Evolutionary conservation across 352 stramenopile genomes (phyloP).

Genomic region (Pythium dissotocum): DNA sequence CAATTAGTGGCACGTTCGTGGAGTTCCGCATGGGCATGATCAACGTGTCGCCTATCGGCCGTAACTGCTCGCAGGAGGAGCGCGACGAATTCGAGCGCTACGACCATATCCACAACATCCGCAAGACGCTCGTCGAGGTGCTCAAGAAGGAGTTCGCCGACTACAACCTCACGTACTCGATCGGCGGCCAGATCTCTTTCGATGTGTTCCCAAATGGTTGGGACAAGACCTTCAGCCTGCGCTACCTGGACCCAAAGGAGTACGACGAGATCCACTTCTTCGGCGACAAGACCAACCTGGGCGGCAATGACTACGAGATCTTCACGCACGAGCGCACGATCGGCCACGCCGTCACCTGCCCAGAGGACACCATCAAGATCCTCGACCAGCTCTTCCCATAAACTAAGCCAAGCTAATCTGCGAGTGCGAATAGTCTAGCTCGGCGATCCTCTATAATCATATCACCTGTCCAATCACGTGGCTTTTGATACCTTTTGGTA

Average conservation of each 20-base stretch:
- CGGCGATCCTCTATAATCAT: no score
- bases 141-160: constrained; percentile 95
- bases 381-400: constrained; percentile 96
- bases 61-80: constrained; percentile 98
- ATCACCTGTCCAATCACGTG: no score
- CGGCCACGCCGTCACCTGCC: constrained; percentile 95
- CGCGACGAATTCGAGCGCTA: constrained; percentile 98
- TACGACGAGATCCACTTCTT: constrained; percentile 99
- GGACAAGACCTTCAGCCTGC: constrained; percentile 99
- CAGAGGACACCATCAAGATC: constrained; percentile 96
- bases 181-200: constrained; percentile 99
- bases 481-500: no score
- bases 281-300: constrained; percentile 98
- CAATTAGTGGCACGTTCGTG: constrained; percentile 94
- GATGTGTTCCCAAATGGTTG: constrained; percentile 97
- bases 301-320: constrained; percentile 99
- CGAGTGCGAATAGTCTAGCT: constrained; percentile 7
- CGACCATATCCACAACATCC: constrained; percentile 93
- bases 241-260: constrained; percentile 91
- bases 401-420: neutral
- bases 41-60: constrained; percentile 98
- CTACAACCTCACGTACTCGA: constrained; percentile 97
- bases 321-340: constrained; percentile 96
- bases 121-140: constrained; percentile 95
- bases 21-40: constrained; percentile 99